Evolutionary conservation across 1,139 yeast genomes (phyloP), one percentile per base, ranked within the genome.

Genomic region (Saccharomyces hybrid): DNA sequence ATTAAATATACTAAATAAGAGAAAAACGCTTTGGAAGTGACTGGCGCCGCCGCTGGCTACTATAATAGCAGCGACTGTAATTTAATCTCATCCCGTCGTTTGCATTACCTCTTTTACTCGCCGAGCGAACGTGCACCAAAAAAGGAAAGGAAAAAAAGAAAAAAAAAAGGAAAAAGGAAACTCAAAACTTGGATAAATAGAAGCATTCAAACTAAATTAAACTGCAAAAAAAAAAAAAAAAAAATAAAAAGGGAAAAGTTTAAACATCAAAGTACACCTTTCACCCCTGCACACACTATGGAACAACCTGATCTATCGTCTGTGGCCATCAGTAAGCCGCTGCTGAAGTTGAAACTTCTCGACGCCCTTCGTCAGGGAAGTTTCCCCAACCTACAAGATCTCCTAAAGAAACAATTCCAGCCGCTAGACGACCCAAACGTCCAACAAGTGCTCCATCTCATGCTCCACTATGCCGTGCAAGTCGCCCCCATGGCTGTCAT

Each of bases 391-490:
- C 62, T 79, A 23, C 59, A 63, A 16, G 55, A 64, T n/a, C 59
- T 75, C 2, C 48, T 66, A 4, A 46, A 54, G 5, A 54, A 51
- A 3, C 61, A 61, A 28, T 64, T 66, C 48, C 55, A 54, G 41
- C 65, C 67, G 9, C 48, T 42, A 23, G 57, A 58, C 28, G 60
- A 64, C 38, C 72, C 77, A 16, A 82, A 77, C 49, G 68, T 70
- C 3, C 56, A 59, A 5, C 64, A 64, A 16, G 68, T 72, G 23
- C 65, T 71, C 50, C 67, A 69, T 46, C 65, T 72, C 11, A 71
- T 84, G 13, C 76, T 91, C 29, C 89, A 88, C 66, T 82, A 85
- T 63, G 96, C 97, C 0, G 96, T 90, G 2, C 97, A 91, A 68
- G 93, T 89, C 7, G 89, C 95, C 0, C 82, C 95, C 0, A 72